Percentiles rank a stretch among this genome's conserved stretches.
phyloP scores from a whole-genome alignment of 768 basidiomycete species.

The Trametes punicea region DNA sequence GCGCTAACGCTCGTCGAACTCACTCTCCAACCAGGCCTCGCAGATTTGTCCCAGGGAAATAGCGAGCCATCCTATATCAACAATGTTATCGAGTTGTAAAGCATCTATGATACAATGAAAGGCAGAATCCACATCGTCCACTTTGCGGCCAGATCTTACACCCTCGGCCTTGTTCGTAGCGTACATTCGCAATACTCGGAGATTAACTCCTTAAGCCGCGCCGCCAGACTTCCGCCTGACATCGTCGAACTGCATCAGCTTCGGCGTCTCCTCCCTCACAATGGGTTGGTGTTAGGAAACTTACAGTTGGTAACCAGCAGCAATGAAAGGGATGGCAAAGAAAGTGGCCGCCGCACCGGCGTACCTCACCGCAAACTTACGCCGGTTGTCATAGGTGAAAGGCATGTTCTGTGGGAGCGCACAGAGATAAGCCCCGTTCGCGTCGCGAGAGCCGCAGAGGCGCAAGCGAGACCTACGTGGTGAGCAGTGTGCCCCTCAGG shows the following conservation, averaged over 20 bases:
- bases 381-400: constrained; percentile 28
- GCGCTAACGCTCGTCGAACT: too few relatives aligned
- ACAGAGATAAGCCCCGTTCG: not conserved
- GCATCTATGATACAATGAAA: constrained; percentile 1
- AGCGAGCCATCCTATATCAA: not conserved
- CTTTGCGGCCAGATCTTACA: constrained; percentile 1
- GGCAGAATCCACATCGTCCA: not conserved
- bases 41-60: not conserved
- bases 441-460: not conserved
- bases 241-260: constrained; percentile 15
- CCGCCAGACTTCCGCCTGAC: constrained; percentile 22
- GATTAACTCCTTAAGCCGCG: constrained; percentile 15
- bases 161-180: constrained; percentile 19
- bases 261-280: not conserved
- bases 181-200: constrained; percentile 17
- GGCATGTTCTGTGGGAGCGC: constrained; percentile 29
- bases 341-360: constrained; percentile 43
- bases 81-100: not conserved
- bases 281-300: constrained; percentile 28
- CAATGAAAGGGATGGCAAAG: constrained; percentile 65
- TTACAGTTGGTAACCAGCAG: constrained; percentile 59
- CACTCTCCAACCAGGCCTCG: not conserved
- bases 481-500: constrained; percentile 12
- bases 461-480: constrained; percentile 32
- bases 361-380: constrained; percentile 41